Evolutionary conservation across 2,329 filamentous ascomycete species (phyloP).

Genomic region (Ophiostoma novo-ulmi): DNA sequence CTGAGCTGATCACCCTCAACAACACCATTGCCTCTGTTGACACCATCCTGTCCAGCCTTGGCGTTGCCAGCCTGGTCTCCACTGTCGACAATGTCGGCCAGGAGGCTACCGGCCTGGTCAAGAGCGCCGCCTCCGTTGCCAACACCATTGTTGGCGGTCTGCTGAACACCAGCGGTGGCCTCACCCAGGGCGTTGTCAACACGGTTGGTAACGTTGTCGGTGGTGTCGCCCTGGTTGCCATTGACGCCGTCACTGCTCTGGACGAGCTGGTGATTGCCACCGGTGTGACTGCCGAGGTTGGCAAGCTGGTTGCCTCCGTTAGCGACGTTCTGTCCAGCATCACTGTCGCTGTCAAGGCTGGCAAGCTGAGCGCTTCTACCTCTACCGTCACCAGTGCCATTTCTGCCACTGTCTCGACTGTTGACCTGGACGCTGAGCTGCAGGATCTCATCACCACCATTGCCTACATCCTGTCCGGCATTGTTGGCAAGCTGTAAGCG

Average conservation of each 20-base stretch:
- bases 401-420: background rate
- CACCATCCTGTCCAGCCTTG: conserved; percentile 11
- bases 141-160: background rate
- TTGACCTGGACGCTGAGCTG: background rate
- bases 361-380: background rate
- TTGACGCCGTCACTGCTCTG: background rate
- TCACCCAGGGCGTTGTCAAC: background rate
- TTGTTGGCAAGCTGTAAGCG: background rate
- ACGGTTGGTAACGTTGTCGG: background rate
- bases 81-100: background rate
- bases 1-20: conserved; percentile 12
- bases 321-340: background rate
- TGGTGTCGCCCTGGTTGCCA: background rate
- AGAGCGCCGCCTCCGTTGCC: background rate
- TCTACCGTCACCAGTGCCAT: background rate
- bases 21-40: background rate
- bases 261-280: background rate
- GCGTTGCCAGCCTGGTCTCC: background rate
- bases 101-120: background rate
- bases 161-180: background rate
- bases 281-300: background rate
- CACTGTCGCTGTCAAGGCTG: background rate
- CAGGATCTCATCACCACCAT: background rate
- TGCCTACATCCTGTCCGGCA: background rate
- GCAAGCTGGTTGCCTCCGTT: conserved; percentile 11